Evolutionary conservation across 148 eudicot species (phyloP), one percentile per base, ranked within the genome.

Genomic region (Arbutus unedo): DNA sequence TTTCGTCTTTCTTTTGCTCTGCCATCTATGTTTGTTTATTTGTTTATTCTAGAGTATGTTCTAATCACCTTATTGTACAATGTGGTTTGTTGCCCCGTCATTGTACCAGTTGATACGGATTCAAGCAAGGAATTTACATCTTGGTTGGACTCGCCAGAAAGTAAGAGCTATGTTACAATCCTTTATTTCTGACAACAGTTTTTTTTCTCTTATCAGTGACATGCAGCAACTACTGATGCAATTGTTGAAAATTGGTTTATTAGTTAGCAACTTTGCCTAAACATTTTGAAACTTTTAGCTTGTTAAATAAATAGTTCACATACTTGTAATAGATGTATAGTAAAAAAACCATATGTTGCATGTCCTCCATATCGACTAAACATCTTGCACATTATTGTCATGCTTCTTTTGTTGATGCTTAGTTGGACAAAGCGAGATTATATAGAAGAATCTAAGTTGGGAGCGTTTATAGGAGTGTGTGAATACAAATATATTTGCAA

Each of bases 121-220:
- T 76, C 98, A 94, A 85, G 88, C 90, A 68, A 93, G 98, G 84
- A 91, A 88, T 85, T 64, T 92, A 68, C 94, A 88, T 67, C 85
- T 89, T 86, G 91, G 98, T 13, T 94, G 98, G 98, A 94, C 93
- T 79, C 98, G 94, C 81, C 96, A 94, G 86, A 94, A 94, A 89
- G 98, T 94, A 84, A 84, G 90, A 62, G 60, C 25, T 80, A 16
- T 80, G 38, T 64, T 71, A 43, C 59, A 74, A 50, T 68, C 56
- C 73, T 10, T 77, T 38, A 78, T 6, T 81, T 51, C 21, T 79
- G 47, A 66, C 21, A 50, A 50, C 14, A 0, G n/a, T 67, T 51
- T 81, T 21, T 84, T 11, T 62, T 77, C 43, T 74, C 2, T 71
- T 73, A 16, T 49, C 14, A 38, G 21, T 23, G 18, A 6, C 3